A percentile compares a stretch with the other conserved stretches of the same genome.
Conservation (phyloP, 257 asterid genomes). For the Solanum commersonii region DNA sequence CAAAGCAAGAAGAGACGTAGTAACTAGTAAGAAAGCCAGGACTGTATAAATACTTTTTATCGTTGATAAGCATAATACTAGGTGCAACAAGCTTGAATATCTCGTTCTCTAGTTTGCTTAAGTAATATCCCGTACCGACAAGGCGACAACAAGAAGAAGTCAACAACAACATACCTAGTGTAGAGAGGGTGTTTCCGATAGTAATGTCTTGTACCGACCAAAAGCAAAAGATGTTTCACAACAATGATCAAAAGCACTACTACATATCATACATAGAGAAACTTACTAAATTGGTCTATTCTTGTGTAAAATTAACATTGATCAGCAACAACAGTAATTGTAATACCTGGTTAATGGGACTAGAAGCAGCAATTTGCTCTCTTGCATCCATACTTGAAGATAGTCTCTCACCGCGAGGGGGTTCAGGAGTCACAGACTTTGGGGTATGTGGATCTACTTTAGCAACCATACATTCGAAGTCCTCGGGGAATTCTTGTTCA, state of each 20-base stretch:
- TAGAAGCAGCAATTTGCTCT: conserved; percentile 18
- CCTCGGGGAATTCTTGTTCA: conserved; percentile 38
- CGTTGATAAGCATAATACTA: not conserved
- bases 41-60: not conserved
- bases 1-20: not conserved
- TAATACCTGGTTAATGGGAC: conserved; percentile 6
- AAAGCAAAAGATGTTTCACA: not conserved
- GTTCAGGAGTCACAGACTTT: conserved; percentile 63
- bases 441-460: conserved; percentile 86
- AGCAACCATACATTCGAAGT: conserved; percentile 1
- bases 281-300: not conserved
- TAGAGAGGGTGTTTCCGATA: not conserved
- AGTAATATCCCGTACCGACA: not conserved
- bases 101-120: not conserved
- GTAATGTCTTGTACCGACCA: not conserved
- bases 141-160: not conserved
- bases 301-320: not conserved
- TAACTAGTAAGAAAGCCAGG: not conserved
- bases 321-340: not conserved
- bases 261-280: not conserved
- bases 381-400: conserved; percentile 8
- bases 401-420: conserved; percentile 41
- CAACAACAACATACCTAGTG: not conserved
- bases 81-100: not conserved
- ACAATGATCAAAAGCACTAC: not conserved